Evolutionary conservation across 2,329 filamentous ascomycete genomes (phyloP).

Genomic region (Fusarium mundagurra): DNA sequence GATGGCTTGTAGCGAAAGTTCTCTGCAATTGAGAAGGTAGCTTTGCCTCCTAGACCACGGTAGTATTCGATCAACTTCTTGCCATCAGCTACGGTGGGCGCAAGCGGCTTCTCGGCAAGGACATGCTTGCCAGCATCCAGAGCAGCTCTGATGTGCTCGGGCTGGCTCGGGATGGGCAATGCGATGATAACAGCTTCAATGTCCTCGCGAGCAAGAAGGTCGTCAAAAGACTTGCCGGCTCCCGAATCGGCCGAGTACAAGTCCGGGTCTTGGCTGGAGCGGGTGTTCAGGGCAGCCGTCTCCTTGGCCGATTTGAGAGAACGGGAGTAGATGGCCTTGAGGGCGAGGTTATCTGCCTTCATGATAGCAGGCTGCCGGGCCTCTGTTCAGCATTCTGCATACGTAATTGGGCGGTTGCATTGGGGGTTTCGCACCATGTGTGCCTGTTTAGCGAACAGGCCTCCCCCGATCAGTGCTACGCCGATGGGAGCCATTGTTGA

Average conservation of each 20-base stretch:
- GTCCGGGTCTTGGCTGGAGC: conserved; percentile 48
- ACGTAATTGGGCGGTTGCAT: not conserved
- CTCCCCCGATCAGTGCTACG: conserved; percentile 70
- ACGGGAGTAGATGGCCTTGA: conserved; percentile 75
- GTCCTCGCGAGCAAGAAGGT: conserved; percentile 64
- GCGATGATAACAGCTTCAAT: conserved; percentile 65
- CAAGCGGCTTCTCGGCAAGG: conserved; percentile 75
- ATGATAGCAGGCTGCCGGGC: conserved; percentile 64
- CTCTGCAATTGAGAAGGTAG: conserved; percentile 72
- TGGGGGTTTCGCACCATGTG: conserved; percentile 57
- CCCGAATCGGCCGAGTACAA: conserved; percentile 68
- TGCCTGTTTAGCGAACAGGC: conserved; percentile 69
- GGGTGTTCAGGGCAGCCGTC: conserved; percentile 52
- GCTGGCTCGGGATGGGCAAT: conserved; percentile 72
- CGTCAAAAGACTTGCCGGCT: conserved; percentile 57
- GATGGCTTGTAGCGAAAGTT: conserved; percentile 74
- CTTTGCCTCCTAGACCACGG: conserved; percentile 39
- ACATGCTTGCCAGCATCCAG: conserved; percentile 75
- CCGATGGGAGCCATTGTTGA: conserved; percentile 53
- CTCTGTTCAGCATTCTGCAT: conserved; percentile 10
- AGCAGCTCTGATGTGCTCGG: conserved; percentile 65
- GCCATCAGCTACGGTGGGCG: conserved; percentile 62
- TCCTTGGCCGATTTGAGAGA: conserved; percentile 65
- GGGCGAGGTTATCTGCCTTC: conserved; percentile 57
- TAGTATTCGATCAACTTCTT: conserved; percentile 53